Evolutionary conservation across 441 rosid genomes (phyloP).

Genomic region (Jatropha podagrica): DNA sequence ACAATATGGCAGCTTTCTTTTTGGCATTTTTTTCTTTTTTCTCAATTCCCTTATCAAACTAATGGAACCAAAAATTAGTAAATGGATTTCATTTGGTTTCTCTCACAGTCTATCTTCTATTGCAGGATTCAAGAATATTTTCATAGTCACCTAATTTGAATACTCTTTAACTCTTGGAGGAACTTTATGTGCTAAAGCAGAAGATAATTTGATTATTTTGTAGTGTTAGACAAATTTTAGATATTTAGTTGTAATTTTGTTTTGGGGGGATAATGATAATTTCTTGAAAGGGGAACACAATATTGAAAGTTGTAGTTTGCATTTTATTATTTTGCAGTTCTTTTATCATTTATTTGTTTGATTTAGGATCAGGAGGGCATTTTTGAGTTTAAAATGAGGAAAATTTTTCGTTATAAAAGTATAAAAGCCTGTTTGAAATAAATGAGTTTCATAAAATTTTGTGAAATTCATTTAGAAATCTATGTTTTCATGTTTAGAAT

Average conservation of each 20-base stretch:
- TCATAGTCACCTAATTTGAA: background rate
- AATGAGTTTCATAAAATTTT: too few species aligned
- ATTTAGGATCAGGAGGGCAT: background rate
- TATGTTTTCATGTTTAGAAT: too few species aligned
- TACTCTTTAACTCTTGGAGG: background rate
- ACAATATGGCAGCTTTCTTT: background rate
- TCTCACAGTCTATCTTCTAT: background rate
- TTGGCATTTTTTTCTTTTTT: background rate
- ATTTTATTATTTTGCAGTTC: background rate
- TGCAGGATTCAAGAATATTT: background rate
- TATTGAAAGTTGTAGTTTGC: conserved; percentile 5
- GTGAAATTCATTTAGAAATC: too few species aligned
- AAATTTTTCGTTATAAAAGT: too few species aligned
- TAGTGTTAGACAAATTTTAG: background rate
- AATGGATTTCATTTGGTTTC: background rate
- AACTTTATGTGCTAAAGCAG: background rate
- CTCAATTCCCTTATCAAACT: background rate
- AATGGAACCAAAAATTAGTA: background rate
- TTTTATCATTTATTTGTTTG: too few species aligned
- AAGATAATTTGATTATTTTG: background rate
- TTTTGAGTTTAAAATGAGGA: background rate
- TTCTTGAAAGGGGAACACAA: background rate
- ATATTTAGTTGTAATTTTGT: background rate
- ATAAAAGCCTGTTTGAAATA: too few species aligned
- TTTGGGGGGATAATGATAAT: background rate